A percentile compares a stretch with the other conserved stretches of the same genome.
Evolutionary conservation across 129 eudicot genomes (phyloP).

Genomic region (Smallanthus sonchifolius): DNA sequence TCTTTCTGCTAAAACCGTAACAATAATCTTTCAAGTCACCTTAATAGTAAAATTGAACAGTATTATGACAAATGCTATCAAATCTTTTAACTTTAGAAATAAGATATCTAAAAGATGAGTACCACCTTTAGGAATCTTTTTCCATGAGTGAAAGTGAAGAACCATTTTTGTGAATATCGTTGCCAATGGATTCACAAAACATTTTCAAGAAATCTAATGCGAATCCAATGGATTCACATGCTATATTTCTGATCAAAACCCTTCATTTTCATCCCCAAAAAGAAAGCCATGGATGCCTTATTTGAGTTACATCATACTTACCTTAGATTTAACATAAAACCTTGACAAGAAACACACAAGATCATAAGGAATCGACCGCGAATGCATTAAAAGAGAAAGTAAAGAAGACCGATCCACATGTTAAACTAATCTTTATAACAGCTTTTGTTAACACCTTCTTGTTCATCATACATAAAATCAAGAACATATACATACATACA

Average conservation of each 20-base stretch:
- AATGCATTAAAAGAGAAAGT: not conserved
- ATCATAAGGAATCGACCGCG: not conserved
- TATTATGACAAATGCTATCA: no score
- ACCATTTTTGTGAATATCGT: not conserved
- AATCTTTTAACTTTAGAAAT: no score
- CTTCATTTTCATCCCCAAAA: not conserved
- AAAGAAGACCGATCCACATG: not conserved
- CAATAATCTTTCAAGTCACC: no score
- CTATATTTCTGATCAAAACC: not conserved
- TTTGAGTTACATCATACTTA: no score
- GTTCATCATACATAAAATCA: slow-evolving; percentile 7
- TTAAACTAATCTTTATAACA: slow-evolving; percentile 5
- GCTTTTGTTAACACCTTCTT: slow-evolving; percentile 6
- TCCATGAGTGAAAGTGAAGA: not conserved
- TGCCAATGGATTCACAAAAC: not conserved
- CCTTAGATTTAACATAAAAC: not conserved
- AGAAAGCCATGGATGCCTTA: not conserved
- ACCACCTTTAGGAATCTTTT: not conserved
- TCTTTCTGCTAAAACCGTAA: no score
- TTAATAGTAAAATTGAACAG: no score
- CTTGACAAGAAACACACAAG: not conserved
- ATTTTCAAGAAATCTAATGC: not conserved
- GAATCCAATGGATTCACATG: not conserved
- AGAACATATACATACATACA: slow-evolving; percentile 1
- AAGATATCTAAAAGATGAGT: not conserved